Base-by-base conservation (phyloP, 176 grass and related monocot genomes). In the Stipa capillata region DNA sequence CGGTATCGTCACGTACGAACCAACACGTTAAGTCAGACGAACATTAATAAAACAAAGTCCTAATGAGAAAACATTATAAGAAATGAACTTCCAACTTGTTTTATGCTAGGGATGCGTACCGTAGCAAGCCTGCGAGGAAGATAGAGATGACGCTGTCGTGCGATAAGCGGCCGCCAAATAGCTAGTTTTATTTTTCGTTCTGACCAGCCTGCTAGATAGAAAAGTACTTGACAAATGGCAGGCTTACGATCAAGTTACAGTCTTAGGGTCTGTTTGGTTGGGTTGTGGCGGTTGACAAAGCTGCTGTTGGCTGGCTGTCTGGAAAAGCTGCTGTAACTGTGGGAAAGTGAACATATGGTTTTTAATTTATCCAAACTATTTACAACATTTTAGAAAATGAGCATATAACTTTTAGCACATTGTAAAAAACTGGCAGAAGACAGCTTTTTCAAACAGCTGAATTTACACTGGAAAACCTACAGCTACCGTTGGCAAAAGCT, bases 211-310 rank as follows among this genome's bases (percentile, higher is more conserved):
- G 1, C 51, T 0, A 5, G 61, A 11, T n/a, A 9, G 18, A 70
- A 45, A 12, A 71, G 43, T 72, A 70, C 76, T 44, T 29, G 63
- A 49, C 48, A 79, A 79, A 67, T 74, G 80, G 48, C 74, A 58
- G 23, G 31, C 1, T 48, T 64, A n/a, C 18, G 49, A 23, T 54
- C 7, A 13, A 23, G 48, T 44, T 16, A 24, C 63, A 2, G 45
- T 36, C 62, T 40, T 34, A n/a, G n/a, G n/a, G n/a, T n/a, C n/a
- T n/a, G n/a, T n/a, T n/a, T n/a, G n/a, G n/a, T n/a, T n/a, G n/a
- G n/a, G n/a, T n/a, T n/a, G n/a, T n/a, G n/a, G n/a, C n/a, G n/a
- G n/a, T n/a, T n/a, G n/a, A n/a, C n/a, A n/a, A n/a, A n/a, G n/a
- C n/a, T n/a, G n/a, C n/a, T n/a, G n/a, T n/a, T n/a, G n/a, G n/a